Base-by-base conservation (phyloP, 2,329 filamentous ascomycete genomes). In the Claviceps monticola region DNA sequence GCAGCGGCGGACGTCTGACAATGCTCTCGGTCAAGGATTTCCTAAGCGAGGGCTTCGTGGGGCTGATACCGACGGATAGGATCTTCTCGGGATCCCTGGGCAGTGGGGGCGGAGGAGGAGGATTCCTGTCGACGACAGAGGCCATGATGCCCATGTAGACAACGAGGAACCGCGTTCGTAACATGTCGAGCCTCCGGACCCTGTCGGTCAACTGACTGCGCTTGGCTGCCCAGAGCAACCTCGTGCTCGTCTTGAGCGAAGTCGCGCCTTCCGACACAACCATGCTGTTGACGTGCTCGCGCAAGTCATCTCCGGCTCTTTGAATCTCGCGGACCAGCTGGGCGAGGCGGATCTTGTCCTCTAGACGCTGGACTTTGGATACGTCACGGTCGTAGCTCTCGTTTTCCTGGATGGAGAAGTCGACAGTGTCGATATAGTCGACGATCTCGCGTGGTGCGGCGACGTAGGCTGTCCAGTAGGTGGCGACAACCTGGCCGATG, bases 81-180 rank as follows among this genome's bases (percentile, higher is more conserved):
- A 55, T 58, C 60, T 68, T 69, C 55, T 71, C 68, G 8, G 63
- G 60, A 39, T 67, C 64, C 36, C 61, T 64, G 4, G 58, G 56
- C 29, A 60, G 54, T 8, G 61, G 59, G 2, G 62, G 64, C 52
- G 56, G 64, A 50, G 53, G 63, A 51, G 61, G 63, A 3, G 63
- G 61, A 39, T 67, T 61, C 54, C 67, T 71, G 50, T 66, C 64
- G 38, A 63, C 59, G 46, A 60, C 59, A 49, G 64, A 65, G 38
- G 67, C 62, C 50, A 83, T 71, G 54, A 81, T 73, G 56, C 79
- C 76, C 76, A 83, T 77, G 63, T 81, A 82, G 39, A 81, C 71
- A 38, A 82, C 78, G 36, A 83, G 66, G 60, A 83, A 83, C 55
- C 80, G 74, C 77, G 81, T 82, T 61, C 80, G 73, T 61, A 83